Evolutionary conservation across 2,329 filamentous ascomycete species (phyloP).

Genomic region (Pezicula rhizophila): DNA sequence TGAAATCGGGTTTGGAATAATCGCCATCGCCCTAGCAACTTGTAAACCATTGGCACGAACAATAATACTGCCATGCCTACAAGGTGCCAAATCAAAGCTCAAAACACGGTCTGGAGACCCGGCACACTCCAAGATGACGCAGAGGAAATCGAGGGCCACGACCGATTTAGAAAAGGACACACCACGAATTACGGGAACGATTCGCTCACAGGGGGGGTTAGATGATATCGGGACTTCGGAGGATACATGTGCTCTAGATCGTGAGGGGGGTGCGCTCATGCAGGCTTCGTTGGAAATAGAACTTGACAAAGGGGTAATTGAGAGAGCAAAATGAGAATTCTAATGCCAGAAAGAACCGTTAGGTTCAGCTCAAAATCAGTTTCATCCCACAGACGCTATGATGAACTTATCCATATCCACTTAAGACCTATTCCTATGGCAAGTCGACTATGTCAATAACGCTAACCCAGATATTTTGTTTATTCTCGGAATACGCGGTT

Average conservation of each 20-base stretch:
- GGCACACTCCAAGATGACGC: background rate
- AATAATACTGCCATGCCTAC: background rate
- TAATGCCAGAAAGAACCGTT: too few species aligned
- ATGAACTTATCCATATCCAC: background rate
- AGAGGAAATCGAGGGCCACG: background rate
- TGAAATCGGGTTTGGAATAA: constrained; percentile 3
- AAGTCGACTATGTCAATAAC: constrained; percentile 13
- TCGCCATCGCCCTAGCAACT: background rate
- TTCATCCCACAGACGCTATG: too few species aligned
- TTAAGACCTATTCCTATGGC: background rate
- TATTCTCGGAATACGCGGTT: constrained; percentile 22
- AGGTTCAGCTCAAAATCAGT: too few species aligned
- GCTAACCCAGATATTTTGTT: constrained; percentile 25
- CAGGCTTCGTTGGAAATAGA: background rate
- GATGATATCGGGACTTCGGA: background rate
- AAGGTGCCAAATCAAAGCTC: background rate
- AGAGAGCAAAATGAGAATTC: too few species aligned
- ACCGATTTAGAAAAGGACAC: background rate
- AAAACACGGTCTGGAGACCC: background rate
- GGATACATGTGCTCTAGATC: background rate
- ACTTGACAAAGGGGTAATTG: too few species aligned
- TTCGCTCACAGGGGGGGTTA: background rate
- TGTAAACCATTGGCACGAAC: background rate
- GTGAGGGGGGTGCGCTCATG: background rate
- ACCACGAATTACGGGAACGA: background rate